Evolutionary conservation across 441 rosid species (phyloP).

Genomic region (Erodium texanum): DNA sequence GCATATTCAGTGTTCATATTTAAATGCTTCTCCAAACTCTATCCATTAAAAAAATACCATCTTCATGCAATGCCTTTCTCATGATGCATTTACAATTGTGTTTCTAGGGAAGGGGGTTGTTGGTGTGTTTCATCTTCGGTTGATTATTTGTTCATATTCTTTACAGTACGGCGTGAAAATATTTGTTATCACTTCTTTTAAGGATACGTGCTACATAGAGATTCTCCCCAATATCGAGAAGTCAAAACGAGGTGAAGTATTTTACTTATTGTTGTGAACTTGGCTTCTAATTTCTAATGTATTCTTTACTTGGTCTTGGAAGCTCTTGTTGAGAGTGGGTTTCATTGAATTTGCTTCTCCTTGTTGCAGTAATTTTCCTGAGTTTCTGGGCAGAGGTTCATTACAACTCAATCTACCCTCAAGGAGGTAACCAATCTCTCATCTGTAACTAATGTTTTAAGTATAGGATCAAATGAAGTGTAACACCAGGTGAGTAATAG

Average conservation of each 20-base stretch:
- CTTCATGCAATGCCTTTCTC: too few relatives aligned
- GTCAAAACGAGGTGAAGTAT: constrained; percentile 25
- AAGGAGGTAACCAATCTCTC: constrained; percentile 48
- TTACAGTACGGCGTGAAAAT: constrained; percentile 31
- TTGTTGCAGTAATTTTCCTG: constrained; percentile 39
- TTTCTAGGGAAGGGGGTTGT: too few relatives aligned
- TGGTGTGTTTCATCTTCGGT: constrained; percentile 12
- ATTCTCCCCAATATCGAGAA: constrained; percentile 31
- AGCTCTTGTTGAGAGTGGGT: neutral
- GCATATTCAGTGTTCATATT: too few relatives aligned
- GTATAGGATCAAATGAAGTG: too few relatives aligned
- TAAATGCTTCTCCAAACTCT: too few relatives aligned
- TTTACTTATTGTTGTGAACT: neutral
- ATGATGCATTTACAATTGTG: too few relatives aligned
- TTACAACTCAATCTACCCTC: constrained; percentile 53
- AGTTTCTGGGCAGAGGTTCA: constrained; percentile 86
- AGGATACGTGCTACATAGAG: constrained; percentile 40
- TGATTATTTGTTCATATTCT: constrained; percentile 10
- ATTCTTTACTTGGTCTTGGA: neutral
- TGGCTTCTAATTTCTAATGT: neutral
- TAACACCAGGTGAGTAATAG: too few relatives aligned
- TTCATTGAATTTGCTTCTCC: too few relatives aligned
- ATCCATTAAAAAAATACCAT: too few relatives aligned
- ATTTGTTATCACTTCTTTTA: constrained; percentile 37
- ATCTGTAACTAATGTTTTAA: too few relatives aligned